Base-by-base conservation (phyloP, 2,329 filamentous ascomycete genomes). In the Aspergillus udagawae region DNA sequence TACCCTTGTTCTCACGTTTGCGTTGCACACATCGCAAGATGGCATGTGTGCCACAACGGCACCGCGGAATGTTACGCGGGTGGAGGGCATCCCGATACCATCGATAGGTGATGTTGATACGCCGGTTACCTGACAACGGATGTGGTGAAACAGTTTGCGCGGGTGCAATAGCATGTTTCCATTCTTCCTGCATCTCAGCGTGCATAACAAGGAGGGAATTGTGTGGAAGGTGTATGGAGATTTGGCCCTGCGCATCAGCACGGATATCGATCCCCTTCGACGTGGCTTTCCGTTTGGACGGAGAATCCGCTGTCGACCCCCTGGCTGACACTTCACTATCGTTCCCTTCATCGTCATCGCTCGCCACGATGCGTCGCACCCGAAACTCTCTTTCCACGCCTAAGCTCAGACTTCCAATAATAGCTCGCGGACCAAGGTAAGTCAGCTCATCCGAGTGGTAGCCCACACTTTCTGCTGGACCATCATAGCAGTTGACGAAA, bases 181-280 rank as follows among this genome's bases (percentile, higher is more conserved):
- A 97, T 69, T 90, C 88, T 70, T 97, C 93, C 70, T 97, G 93
- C 91, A 96, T 97, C 70, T 96, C 91, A 0, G 93, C 92, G 68
- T 97, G 92, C 94, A 99, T 97, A 9, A 97, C 81, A 0, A 99
- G 81, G 0, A 97, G 82, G 0, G 91, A 95, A 72, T 97, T 97
- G 73, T 97, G 94, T 0, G 93, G 93, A 0, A 97, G 84, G 65
- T 97, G 91, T 47, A 97, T 94, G 1, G 91, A 86, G 57, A 97
- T 93, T 70, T 96, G 92, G 3, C 92, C 93, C 67, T 90, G 85
- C 0, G 83, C 81, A 62, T 94, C 88, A 1, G 83, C 78, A 12
- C 69, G 68, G 10, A 59, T 51, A 52, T 59, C 28, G 0, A 68
- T 55, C 5, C 50, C 44, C 35, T 42, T 57, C 21, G 58, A 44